These are phyloP conservation scores for Rhynchosporium secalis DNA, from an alignment of 2,329 filamentous ascomycete genomes.

Conservation along the genomic window DNA sequence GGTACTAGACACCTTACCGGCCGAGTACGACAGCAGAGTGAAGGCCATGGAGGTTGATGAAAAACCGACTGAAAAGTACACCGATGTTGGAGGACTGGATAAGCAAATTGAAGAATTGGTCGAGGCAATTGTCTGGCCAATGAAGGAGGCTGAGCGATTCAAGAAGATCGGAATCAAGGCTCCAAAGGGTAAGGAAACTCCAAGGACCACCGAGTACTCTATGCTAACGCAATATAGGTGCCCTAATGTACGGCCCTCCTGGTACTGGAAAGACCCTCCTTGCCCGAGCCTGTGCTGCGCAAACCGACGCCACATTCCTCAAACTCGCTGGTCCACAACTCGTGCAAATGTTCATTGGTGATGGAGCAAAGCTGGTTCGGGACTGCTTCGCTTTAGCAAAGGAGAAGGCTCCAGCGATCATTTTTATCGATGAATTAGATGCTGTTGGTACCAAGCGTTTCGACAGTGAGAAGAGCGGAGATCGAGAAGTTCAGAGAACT, in stretches of 20 bases:
- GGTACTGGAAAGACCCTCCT: constrained; percentile 90
- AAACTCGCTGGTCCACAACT: constrained; percentile 97
- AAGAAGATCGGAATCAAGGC: constrained; percentile 99
- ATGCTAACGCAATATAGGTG: constrained; percentile 59
- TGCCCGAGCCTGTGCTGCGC: constrained; percentile 92
- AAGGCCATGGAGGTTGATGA: constrained; percentile 99
- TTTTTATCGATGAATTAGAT: constrained; percentile 98
- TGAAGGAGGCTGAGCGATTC: constrained; percentile 99
- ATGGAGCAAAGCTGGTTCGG: constrained; percentile 94
- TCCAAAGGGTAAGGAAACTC: constrained; percentile 74
- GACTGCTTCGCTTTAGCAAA: constrained; percentile 98
- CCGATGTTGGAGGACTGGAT: constrained; percentile 92
- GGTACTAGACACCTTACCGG: constrained; percentile 91
- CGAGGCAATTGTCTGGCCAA: constrained; percentile 98
- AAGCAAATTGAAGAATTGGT: constrained; percentile 99
- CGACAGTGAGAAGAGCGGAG: constrained; percentile 96
- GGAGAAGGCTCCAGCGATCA: constrained; percentile 98
- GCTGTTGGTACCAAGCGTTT: constrained; percentile 99
- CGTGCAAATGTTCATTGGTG: constrained; percentile 99
- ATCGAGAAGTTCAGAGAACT: constrained; percentile 95
- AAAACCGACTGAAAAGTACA: constrained; percentile 99
- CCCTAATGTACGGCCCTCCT: constrained; percentile 94
- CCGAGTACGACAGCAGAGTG: constrained; percentile 97
- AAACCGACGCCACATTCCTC: constrained; percentile 97
- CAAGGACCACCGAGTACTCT: constrained; percentile 10